These are phyloP conservation scores for Rheum nobile DNA, from an alignment of 148 eudicot species.

Conservation along the genomic window DNA sequence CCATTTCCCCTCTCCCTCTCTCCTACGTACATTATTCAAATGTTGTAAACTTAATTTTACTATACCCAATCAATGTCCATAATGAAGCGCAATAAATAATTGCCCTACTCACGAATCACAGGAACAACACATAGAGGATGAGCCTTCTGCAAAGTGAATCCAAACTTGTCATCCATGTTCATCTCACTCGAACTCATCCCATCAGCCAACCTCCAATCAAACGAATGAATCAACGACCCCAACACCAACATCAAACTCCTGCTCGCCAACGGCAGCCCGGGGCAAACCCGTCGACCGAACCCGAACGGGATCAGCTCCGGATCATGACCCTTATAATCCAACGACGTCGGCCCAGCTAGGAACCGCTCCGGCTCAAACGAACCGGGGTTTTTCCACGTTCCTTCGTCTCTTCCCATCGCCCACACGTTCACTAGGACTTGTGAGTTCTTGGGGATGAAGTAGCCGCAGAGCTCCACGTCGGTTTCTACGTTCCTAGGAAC, in stretches of 20 bases:
- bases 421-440: slow-evolving; percentile 7
- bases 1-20: no score
- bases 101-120: background rate
- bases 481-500: slow-evolving; percentile 18
- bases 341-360: background rate
- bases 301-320: background rate
- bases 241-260: slow-evolving; percentile 3
- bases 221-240: slow-evolving; percentile 5
- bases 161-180: slow-evolving; percentile 1
- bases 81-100: background rate
- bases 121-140: background rate
- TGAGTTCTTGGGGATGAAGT: slow-evolving; percentile 12
- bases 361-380: slow-evolving; percentile 4
- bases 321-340: slow-evolving; percentile 2
- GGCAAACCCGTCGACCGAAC: slow-evolving; percentile 1
- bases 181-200: background rate
- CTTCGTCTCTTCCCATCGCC: slow-evolving; percentile 7
- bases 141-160: slow-evolving; percentile 4
- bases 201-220: background rate
- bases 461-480: slow-evolving; percentile 13
- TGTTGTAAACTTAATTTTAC: no score
- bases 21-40: no score
- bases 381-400: background rate
- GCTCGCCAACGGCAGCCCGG: background rate
- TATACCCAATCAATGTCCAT: no score